Conservation (phyloP, 352 stramenopile genomes). For the Phytophthora litchii region DNA sequence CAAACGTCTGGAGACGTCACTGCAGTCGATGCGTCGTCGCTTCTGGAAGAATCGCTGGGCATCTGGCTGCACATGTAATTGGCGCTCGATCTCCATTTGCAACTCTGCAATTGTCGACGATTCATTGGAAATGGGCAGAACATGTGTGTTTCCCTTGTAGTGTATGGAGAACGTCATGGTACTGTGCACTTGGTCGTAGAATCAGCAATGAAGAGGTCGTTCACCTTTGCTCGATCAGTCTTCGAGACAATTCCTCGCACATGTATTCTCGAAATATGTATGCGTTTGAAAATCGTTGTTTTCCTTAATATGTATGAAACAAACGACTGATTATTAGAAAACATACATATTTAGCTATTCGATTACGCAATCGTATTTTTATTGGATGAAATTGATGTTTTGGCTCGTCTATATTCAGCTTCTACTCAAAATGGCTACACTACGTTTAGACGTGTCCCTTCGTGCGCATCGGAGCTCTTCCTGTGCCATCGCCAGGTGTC, state of each 20-base stretch:
- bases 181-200: constrained; percentile 16
- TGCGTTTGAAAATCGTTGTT: too few species aligned
- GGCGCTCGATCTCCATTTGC: constrained; percentile 40
- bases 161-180: constrained; percentile 49
- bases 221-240: too few species aligned
- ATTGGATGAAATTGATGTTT: background rate
- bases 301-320: too few species aligned
- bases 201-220: too few species aligned
- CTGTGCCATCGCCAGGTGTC: background rate
- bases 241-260: too few species aligned
- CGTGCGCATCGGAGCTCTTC: constrained; percentile 1
- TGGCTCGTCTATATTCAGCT: constrained; percentile 14
- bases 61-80: constrained; percentile 39
- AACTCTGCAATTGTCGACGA: constrained; percentile 43
- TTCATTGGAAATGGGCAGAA: constrained; percentile 31
- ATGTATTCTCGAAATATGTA: too few species aligned
- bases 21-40: constrained; percentile 52
- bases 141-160: constrained; percentile 50
- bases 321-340: too few species aligned
- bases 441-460: constrained; percentile 7
- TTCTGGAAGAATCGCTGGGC: constrained; percentile 67
- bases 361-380: background rate
- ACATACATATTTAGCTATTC: too few species aligned
- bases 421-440: constrained; percentile 17
- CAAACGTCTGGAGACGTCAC: constrained; percentile 17